Evolutionary conservation across 169 alveolate species (phyloP), one percentile per base, ranked within the genome.

Genomic region (Fabrea salina): DNA sequence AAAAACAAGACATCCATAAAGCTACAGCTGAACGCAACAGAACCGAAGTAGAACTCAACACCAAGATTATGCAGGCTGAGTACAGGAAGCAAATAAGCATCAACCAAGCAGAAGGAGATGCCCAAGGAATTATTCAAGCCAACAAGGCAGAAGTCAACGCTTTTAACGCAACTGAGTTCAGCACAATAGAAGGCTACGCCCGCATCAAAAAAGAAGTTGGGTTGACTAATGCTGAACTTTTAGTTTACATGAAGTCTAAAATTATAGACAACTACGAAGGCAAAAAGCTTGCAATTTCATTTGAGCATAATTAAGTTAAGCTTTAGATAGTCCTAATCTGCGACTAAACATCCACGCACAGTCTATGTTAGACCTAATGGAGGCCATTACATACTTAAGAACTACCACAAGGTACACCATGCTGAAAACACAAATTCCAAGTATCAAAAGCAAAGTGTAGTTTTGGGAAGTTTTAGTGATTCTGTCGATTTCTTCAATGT

Each of bases 1-100:
- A 84, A 85, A 91, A 88, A 39, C 85, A 91, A 71, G 95, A 89
- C 74, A 91, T 93, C 32, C 71, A 83, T n/a, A 84, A 78, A 85
- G 94, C 97, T 2, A 41, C 82, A 49, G 94, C 95, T 22, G 80
- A 89, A 61, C 87, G 82, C 75, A 79, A 82, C 49, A 84, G 89
- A 81, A 83, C 84, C 19, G 75, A 79, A 64, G 87, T 93, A 22
- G 93, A 86, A 70, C 61, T 90, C 8, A 87, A 90, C 70, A 90
- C 97, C 4, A 71, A 79, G 33, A 82, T 82, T 27, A 82, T 83
- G 83, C 80, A 86, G 33, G 97, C 97, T 3, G 79, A 74, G 16
- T 86, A 68, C 66, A 83, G 91, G 39, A 83, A 84, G 67, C 57
- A 79, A 37, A 86, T 89, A 8, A 85, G 79, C 1, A 77, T 87